Evolutionary conservation across 192 early-diverging fungal species (phyloP).

Genomic region (Ramicandelaber brevisporus): DNA sequence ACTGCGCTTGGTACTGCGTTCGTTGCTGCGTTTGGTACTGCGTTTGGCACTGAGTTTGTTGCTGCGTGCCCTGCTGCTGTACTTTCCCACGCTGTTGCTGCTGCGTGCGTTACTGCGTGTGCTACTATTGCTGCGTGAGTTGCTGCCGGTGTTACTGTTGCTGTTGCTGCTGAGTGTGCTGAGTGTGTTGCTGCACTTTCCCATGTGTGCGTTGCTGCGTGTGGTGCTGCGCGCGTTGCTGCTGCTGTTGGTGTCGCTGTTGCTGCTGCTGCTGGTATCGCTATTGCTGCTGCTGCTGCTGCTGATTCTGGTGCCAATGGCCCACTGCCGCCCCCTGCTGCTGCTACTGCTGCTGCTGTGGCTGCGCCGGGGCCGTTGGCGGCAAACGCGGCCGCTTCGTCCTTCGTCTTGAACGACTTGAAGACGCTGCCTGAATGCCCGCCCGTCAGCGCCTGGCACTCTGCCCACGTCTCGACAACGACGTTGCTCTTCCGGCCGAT

Average conservation of each 20-base stretch:
- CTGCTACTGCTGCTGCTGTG: not conserved
- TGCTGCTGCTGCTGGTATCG: not conserved
- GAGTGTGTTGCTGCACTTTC: not conserved
- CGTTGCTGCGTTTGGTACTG: too few relatives aligned
- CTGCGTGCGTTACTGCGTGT: too few relatives aligned
- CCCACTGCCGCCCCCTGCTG: not conserved
- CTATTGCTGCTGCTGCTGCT: not conserved
- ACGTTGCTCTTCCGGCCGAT: constrained; percentile 6
- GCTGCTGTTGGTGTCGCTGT: not conserved
- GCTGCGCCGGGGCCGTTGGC: constrained; percentile 3
- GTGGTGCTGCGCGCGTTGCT: not conserved
- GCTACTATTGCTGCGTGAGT: not conserved
- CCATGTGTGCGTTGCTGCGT: not conserved
- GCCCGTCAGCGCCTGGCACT: constrained; percentile 26
- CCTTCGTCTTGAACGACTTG: constrained; percentile 26
- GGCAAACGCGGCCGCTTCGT: constrained; percentile 28
- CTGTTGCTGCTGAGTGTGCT: not conserved
- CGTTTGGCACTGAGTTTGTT: too few relatives aligned
- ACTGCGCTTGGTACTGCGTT: too few relatives aligned
- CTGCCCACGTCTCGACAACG: constrained; percentile 19
- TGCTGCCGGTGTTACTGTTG: not conserved
- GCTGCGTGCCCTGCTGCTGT: too few relatives aligned
- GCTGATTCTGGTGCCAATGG: not conserved
- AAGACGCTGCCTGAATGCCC: constrained; percentile 24
- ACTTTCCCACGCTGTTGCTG: too few relatives aligned